Percentiles rank a stretch among this genome's conserved stretches.
Evolutionary conservation across 352 stramenopile genomes (phyloP).

Genomic region (Globisporangium abappressorium): DNA sequence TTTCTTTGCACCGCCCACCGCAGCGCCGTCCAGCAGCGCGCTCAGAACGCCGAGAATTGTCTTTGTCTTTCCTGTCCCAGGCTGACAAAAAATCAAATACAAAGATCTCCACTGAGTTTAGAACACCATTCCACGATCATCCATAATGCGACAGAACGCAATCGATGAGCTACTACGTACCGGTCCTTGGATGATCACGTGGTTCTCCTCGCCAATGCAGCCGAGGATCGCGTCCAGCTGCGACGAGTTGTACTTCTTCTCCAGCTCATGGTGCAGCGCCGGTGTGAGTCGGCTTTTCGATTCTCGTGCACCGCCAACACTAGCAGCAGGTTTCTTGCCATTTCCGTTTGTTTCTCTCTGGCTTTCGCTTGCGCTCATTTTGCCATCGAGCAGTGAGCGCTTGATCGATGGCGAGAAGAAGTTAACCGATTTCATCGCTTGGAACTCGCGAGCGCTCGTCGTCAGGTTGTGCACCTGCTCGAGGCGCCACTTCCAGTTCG

Average conservation of each 20-base stretch:
- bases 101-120: slow-evolving; percentile 1
- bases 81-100: slow-evolving; percentile 26
- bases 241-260: slow-evolving; percentile 67
- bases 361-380: slow-evolving; percentile 26
- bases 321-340: background rate
- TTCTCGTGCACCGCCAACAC: slow-evolving; percentile 14
- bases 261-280: slow-evolving; percentile 42
- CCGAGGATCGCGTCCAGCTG: slow-evolving; percentile 72
- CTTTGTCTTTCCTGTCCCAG: slow-evolving; percentile 82
- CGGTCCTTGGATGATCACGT: slow-evolving; percentile 81
- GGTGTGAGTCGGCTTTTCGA: slow-evolving; percentile 32
- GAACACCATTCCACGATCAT: background rate
- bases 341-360: slow-evolving; percentile 3
- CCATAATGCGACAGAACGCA: background rate
- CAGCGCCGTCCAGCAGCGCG: slow-evolving; percentile 68
- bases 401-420: slow-evolving; percentile 54
- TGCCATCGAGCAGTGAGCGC: slow-evolving; percentile 45
- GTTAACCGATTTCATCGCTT: slow-evolving; percentile 63
- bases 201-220: slow-evolving; percentile 54
- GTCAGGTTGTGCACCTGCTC: slow-evolving; percentile 73
- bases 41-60: slow-evolving; percentile 75
- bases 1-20: slow-evolving; percentile 43
- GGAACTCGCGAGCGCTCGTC: slow-evolving; percentile 77
- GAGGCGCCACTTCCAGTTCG: slow-evolving; percentile 61
- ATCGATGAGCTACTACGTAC: slow-evolving; percentile 25